Base-by-base conservation (phyloP, 1,284 basidiomycete species). In the Erythrobasidium hasegawianum region DNA sequence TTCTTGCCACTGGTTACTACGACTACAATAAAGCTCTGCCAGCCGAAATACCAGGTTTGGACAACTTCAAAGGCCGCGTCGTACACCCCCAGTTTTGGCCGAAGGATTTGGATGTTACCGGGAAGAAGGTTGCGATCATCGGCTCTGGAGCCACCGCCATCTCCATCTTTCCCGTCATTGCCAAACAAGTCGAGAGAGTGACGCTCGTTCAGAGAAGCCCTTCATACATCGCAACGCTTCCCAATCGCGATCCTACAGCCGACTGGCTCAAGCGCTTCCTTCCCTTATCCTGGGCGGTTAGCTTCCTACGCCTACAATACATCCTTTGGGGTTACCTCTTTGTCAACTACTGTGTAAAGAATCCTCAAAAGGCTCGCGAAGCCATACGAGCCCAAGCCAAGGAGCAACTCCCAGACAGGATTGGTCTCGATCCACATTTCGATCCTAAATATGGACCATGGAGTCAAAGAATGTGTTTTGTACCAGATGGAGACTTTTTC, bases 401-500 rank as follows among this genome's bases (percentile, higher is more conserved):
- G 49, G 26, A 22, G 18, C 70, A 73, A 65, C 71, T 77, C 9
- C 75, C 74, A 27, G 66, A 57, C 24, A 60, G 66, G 50, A 71
- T 76, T 52, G 69, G 71, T 5, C 67, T 75, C 52, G 75, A 77
- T 67, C 75, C 76, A 13, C 76, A 77, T 70, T 77, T 77, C 60
- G 72, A 71, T 39, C 76, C 76, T 20, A 70, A 33, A n/a, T 77
- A 77, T 71, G 72, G 73, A 47, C 76, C 76, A 2, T 77, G 76
- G 76, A 75, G 77, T 59, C 76, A 77, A 70, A 70, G 76, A 33
- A 68, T 77, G 27, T 70, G 69, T 45, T 26, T 70, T 1, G 71
- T 68, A 57, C 75, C 75, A 20, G 76, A 77, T 57, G 75, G 76
- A 49, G 76, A 77, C 64, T 72, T 77, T 43, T 77, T 73, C 70